Conservation (phyloP, 495 filamentous ascomycete genomes). For the Trichodelitschia bisporula region DNA sequence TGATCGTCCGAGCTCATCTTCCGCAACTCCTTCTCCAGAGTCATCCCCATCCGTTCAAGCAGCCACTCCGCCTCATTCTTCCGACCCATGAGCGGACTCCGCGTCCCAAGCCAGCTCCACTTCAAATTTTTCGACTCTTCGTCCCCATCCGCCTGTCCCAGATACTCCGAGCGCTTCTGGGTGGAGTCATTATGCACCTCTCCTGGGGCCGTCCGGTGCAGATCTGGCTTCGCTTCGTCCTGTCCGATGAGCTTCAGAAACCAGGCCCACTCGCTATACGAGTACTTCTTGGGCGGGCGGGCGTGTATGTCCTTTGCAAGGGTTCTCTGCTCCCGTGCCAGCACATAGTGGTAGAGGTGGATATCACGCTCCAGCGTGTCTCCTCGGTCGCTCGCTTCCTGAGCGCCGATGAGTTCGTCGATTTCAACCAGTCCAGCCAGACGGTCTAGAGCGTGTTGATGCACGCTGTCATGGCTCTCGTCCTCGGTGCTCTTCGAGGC, state of each 20-base stretch:
- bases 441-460: conserved; percentile 8
- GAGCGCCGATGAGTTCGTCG: conserved; percentile 18
- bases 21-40: conserved; percentile 34
- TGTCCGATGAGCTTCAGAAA: conserved; percentile 54
- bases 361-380: conserved; percentile 20
- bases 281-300: conserved; percentile 39
- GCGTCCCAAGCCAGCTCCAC: conserved; percentile 60
- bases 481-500: conserved; percentile 6
- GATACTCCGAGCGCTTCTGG: conserved; percentile 2
- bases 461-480: conserved; percentile 6
- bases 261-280: conserved; percentile 61
- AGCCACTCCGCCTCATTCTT: conserved; percentile 65
- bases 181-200: background rate
- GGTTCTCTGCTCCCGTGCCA: conserved; percentile 42
- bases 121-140: conserved; percentile 10
- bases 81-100: conserved; percentile 47
- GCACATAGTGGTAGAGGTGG: conserved; percentile 37
- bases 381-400: conserved; percentile 19
- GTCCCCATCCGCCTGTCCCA: conserved; percentile 11
- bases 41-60: conserved; percentile 37
- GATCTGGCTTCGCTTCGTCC: conserved; percentile 23
- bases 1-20: conserved; percentile 5
- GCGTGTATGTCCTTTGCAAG: conserved; percentile 37
- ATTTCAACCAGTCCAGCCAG: conserved; percentile 13
- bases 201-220: conserved; percentile 10